phyloP scores from a whole-genome alignment of 1,139 yeast genomes.

The Geotrichum restrictum region DNA sequence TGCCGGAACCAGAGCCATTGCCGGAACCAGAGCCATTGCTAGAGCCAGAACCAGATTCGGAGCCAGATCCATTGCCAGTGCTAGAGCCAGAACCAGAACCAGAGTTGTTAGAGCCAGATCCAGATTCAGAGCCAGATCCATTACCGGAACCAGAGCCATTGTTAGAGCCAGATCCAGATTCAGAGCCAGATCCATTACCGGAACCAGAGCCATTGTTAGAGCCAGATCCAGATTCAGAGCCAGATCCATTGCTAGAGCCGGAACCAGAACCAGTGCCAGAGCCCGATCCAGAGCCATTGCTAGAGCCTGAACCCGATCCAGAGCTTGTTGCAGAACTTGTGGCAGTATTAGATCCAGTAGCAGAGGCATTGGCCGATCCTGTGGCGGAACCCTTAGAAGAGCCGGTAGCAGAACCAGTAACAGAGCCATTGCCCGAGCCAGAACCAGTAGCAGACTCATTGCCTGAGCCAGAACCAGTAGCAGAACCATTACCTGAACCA shows the following conservation, averaged over 20 bases:
- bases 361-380: not conserved
- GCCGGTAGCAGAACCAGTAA: not conserved
- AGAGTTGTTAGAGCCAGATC: not conserved
- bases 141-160: not conserved
- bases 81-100: constrained; percentile 2
- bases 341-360: not conserved
- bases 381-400: not conserved
- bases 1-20: not conserved
- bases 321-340: not conserved
- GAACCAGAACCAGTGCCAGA: not conserved
- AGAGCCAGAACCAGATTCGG: constrained; percentile 2
- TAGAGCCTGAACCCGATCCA: not conserved
- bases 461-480: constrained; percentile 8
- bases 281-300: constrained; percentile 1
- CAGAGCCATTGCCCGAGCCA: not conserved
- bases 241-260: constrained; percentile 4
- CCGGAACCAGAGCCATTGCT: not conserved
- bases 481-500: not conserved
- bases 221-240: not conserved
- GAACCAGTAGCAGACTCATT: constrained; percentile 14
- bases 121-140: not conserved
- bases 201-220: not conserved
- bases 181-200: not conserved
- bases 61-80: not conserved
- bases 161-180: not conserved